phyloP scores from a whole-genome alignment of 163 green algal species.

The Chlorella variabilis region DNA sequence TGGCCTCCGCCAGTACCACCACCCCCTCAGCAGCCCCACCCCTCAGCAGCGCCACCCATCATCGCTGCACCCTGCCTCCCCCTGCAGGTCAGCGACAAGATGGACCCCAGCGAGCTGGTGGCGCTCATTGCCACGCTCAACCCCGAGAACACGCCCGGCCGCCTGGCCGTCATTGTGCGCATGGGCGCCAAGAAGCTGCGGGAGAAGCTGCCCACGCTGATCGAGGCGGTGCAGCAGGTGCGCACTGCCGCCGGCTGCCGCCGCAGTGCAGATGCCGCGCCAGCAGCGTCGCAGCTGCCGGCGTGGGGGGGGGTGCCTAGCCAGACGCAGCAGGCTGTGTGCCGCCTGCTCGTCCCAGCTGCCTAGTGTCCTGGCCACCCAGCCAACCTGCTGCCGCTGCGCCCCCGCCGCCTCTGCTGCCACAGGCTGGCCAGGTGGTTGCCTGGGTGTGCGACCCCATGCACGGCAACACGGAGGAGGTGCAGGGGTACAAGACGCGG shows the following conservation, averaged over 20 bases:
- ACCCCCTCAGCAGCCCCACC: no score
- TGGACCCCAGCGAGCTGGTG: constrained; percentile 91
- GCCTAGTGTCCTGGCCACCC: no score
- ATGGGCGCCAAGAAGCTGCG: constrained; percentile 96
- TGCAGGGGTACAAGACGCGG: constrained; percentile 95
- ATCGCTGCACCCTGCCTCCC: no score
- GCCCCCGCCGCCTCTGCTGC: no score
- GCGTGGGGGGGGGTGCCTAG: no score
- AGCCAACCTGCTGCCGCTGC: not conserved
- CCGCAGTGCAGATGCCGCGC: no score
- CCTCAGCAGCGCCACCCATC: no score
- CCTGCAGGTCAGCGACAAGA: constrained; percentile 91
- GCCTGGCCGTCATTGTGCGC: constrained; percentile 94
- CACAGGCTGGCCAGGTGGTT: constrained; percentile 78
- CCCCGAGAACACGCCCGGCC: constrained; percentile 93
- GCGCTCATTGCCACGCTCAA: constrained; percentile 91
- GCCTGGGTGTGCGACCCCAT: constrained; percentile 99
- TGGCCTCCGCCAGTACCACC: no score
- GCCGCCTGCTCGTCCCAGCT: no score
- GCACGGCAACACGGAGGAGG: constrained; percentile 98
- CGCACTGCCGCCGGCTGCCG: no score
- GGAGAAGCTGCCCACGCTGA: constrained; percentile 82
- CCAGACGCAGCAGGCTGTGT: no score
- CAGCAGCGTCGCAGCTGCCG: no score
- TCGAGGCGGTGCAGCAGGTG: constrained; percentile 76